Conservation (phyloP, 305 asterid genomes). For the Solanum aculeatissimum region DNA sequence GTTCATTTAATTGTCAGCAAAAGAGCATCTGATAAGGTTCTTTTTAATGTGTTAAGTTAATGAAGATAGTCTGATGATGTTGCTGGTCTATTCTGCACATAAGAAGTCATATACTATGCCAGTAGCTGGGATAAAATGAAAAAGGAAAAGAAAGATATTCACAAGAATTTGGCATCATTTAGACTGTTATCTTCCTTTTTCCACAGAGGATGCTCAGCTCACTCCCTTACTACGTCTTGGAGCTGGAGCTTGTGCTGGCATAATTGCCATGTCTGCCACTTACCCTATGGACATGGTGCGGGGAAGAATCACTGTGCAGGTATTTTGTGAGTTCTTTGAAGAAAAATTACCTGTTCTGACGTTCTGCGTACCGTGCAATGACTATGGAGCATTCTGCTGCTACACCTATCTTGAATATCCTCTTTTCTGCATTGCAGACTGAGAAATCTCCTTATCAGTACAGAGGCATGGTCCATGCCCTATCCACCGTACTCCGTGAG, state of each 20-base stretch:
- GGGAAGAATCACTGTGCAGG: conserved; percentile 96
- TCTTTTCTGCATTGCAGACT: conserved; percentile 40
- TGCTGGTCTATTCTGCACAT: background rate
- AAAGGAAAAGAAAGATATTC: background rate
- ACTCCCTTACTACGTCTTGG: conserved; percentile 92
- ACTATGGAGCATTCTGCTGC: background rate
- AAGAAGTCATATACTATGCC: background rate
- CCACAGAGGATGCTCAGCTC: conserved; percentile 76
- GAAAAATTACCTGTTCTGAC: background rate
- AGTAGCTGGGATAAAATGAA: background rate
- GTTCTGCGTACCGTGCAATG: background rate
- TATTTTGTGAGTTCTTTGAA: conserved; percentile 11
- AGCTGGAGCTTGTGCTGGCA: conserved; percentile 99
- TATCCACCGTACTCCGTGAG: conserved; percentile 87
- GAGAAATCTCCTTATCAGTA: conserved; percentile 77
- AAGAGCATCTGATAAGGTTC: background rate
- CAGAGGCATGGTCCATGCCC: conserved; percentile 86
- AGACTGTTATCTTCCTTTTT: conserved; percentile 3
- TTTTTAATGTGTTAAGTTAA: background rate
- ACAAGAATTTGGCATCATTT: background rate
- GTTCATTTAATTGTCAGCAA: background rate
- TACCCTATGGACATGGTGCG: conserved; percentile 99
- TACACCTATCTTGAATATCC: background rate
- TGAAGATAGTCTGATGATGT: background rate
- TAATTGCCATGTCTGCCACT: conserved; percentile 98